Evolutionary conservation across 2,329 filamentous ascomycete genomes (phyloP), one percentile per base, ranked within the genome.

Genomic region (Falciphora oryzae): DNA sequence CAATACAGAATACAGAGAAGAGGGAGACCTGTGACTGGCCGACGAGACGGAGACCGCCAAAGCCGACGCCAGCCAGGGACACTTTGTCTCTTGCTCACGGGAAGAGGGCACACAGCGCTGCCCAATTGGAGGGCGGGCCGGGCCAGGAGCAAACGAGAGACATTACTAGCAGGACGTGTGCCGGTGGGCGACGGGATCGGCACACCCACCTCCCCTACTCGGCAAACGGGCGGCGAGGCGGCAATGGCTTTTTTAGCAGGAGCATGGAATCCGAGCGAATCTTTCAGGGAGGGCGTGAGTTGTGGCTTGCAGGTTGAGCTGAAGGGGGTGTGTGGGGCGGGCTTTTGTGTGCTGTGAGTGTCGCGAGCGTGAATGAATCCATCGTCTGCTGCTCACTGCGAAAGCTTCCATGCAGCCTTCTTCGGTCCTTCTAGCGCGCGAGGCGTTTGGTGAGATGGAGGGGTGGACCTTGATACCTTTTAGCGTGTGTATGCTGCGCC

Each of bases 401-500:
- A 63, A 63, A 35, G 62, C 62, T 63, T 63, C 62, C 53, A 63
- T 63, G 62, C 62, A 63, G 61, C 50, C n/a, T 63, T 63, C 61
- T 13, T 62, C 50, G 53, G 28, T 44, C n/a, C 50, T 63, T 63
- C 62, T 63, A 63, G 62, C 53, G 62, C 62, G 32, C 25, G 27
- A 58, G 62, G 62, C 61, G 58, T 31, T 4, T 4, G n/a, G 35
- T 22, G 18, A 5, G 22, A n/a, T 4, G 28, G 31, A 10, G 8
- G 27, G 22, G 58, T n/a, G 58, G 22, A 8, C 28, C 31, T 35
- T 32, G 53, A 11, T 10, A 14, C 32, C 8, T 35, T 10, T 57
- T 18, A 11, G 53, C 8, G 6, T 8, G 53, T 6, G 5, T 3
- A 2, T n/a, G 16, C 57, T 59, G 25, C 57, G 25, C 14, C 25